Base-by-base conservation (phyloP, 2,329 filamentous ascomycete genomes). In the Diaporthe vaccinii region DNA sequence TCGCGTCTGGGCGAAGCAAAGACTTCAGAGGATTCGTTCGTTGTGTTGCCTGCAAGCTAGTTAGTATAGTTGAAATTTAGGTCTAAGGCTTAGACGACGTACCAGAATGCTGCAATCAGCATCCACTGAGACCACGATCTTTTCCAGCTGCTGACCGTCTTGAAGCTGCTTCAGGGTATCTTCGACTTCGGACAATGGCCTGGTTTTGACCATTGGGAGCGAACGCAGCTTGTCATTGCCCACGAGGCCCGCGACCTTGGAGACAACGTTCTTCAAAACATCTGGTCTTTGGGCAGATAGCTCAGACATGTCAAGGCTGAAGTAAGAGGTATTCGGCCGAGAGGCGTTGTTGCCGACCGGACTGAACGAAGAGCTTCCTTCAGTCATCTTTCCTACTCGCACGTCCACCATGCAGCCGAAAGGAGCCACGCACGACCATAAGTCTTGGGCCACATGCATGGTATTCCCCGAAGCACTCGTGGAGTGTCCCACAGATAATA, bases 251-350 rank as follows among this genome's bases (percentile, higher is more conserved):
- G 84, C 82, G 7, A 88, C 82, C 22, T 82, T 80, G 2, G 79
- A 77, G 31, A 88, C 76, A 2, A 88, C 78, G 15, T 82, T 82
- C 31, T 81, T 80, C 77, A 87, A 82, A 2, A 86, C 78, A 77
- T 82, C 83, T 9, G 86, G 86, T 41, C 84, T 81, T 77, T 87
- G 81, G 2, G 80, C 80, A n/a, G 85, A 83, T 5, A 90, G 78
- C 0, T 84, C 81, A 51, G 87, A 84, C 65, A 88, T 80, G 74
- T 89, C 86, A 0, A 89, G 83, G 0, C 86, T 85, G 76, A 84
- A 82, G 77, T 87, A 88, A 57, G 84, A 86, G 31, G 84, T 59
- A 20, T 59, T 65, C 28, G 49, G 4, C 20, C 14, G 57, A 20
- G 17, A 57, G 14, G 7, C 14, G 6, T 28, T 41, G 36, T 17